Evolutionary conservation across 208 protist species (phyloP), one percentile per base, ranked within the genome.

Genomic region (Plasmodiophora brassicae): DNA sequence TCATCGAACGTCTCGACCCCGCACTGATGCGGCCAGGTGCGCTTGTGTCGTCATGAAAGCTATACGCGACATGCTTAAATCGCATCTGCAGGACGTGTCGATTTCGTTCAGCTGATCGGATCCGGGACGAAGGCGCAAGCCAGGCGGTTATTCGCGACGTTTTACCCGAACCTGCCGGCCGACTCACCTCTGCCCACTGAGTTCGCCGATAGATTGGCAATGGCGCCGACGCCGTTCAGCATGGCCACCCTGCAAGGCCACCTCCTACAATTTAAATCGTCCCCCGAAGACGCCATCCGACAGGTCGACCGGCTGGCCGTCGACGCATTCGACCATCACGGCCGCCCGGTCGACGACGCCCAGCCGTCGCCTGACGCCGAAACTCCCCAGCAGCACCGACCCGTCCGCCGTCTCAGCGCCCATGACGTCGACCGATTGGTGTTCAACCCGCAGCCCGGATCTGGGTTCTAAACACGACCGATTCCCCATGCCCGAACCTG

Each of bases 1-100:
- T 89, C 50, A 89, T 90, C 14, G 88, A 88, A 25, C 20, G 45
- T 8, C 85, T 88, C 14, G 85, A 88, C 35, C 10, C 22, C n/a
- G 85, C 85, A 1, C 32, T 88, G 22, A 85, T 88, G 85, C 44
- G 85, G 8, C 85, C 85, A 88, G 85, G 85, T 57, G 25, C 25
- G 54, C 43, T 35, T 84, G 20, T n/a, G 54, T 86, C 20, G 22
- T 10, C 84, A 50, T 50, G 10, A 85, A 28, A 86, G 28, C 5
- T 85, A 14, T 84, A 84, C 54, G 10, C 20, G 25, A 50, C 41
- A 45, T 10, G 14, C 32, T 45, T 20, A 85, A n/a, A 35, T 85
- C 22, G n/a, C n/a, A 36, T 28, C 20, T 35, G 14, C 84, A 86
- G 84, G 84, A 84, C 50, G 84, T 45, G 84, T 86, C 10, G 84